Base-by-base conservation (phyloP, 1,139 yeast genomes). In the Saccharomyces hybrid region DNA sequence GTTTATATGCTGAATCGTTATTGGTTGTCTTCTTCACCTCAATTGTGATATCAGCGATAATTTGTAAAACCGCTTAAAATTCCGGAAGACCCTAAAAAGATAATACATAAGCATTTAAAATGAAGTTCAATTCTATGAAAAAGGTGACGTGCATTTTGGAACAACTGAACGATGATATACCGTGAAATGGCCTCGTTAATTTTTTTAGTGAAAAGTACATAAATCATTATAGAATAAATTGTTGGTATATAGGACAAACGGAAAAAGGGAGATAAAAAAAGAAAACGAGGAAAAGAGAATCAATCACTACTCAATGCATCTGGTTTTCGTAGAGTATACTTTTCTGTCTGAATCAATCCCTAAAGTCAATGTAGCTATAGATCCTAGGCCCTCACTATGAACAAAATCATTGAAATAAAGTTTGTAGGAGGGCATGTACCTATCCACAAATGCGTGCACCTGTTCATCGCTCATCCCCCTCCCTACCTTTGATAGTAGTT, bases 361-460 rank as follows among this genome's bases (percentile, higher is more conserved):
- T 11, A 67, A 38, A 8, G 68, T 65, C 28, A 65, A 55, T 3
- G 67, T 67, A 3, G 67, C 69, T 27, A 63, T 55, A 9, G 66
- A 59, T 1, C 67, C 68, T 49, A 62, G 47, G 19, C 51, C 55
- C 41, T 65, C 66, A 1, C 66, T 59, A 3, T 66, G 60, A 0
- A 66, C 60, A 52, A 86, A 71, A 1, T 73, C 69, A 7, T 75
- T 73, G 63, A 82, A 84, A 67, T 86, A 93, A 26, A 91, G 65
- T 58, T 81, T 79, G 65, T 93, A 93, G 31, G 86, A 80, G 0
- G 96, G 96, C 89, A 88, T 86, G 69, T 93, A 93, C 57, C 96
- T 78, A 58, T 86, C 82, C 8, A 93, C 83, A 73, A 93, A 93
- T 26, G 59, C 58, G 8, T 61, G 67, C 3, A 93, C 96, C 63